Conservation (phyloP, 495 filamentous ascomycete genomes). For the Penicillium taxi region DNA sequence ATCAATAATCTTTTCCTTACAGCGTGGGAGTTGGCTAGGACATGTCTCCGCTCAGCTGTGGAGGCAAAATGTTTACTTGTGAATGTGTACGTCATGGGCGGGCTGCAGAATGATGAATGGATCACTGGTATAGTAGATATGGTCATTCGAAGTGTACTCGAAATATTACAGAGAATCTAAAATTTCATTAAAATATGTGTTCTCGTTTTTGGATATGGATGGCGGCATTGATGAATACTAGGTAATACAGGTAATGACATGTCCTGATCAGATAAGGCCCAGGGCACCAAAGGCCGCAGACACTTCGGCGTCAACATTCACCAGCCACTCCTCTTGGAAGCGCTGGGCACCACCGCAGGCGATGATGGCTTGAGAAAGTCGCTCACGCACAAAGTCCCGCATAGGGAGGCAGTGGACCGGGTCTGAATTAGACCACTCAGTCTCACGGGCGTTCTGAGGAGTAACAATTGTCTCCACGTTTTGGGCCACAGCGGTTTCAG, state of each 20-base stretch:
- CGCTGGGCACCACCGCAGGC: constrained; percentile 60
- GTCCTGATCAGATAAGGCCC: constrained; percentile 34
- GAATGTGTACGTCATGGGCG: constrained; percentile 18
- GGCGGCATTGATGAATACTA: no score
- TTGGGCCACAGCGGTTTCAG: constrained; percentile 22
- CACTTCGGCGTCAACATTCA: constrained; percentile 82
- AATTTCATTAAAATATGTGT: no score
- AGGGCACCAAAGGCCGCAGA: constrained; percentile 56
- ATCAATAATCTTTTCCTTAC: constrained; percentile 13
- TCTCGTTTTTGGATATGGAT: no score
- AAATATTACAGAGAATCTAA: no score
- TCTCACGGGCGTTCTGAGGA: constrained; percentile 51
- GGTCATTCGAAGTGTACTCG: no score
- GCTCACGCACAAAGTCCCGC: constrained; percentile 59
- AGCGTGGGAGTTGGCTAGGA: constrained; percentile 8
- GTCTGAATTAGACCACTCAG: constrained; percentile 53
- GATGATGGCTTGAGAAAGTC: constrained; percentile 56
- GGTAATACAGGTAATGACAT: no score
- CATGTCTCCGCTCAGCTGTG: neutral
- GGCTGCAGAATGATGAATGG: constrained; percentile 18
- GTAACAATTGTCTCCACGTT: constrained; percentile 46
- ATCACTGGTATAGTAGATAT: no score
- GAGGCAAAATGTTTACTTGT: constrained; percentile 23
- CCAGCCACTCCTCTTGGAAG: constrained; percentile 72
- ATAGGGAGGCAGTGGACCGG: constrained; percentile 64